Conservation (phyloP, 495 filamentous ascomycete species). For the Aspergillus conjunctus region DNA sequence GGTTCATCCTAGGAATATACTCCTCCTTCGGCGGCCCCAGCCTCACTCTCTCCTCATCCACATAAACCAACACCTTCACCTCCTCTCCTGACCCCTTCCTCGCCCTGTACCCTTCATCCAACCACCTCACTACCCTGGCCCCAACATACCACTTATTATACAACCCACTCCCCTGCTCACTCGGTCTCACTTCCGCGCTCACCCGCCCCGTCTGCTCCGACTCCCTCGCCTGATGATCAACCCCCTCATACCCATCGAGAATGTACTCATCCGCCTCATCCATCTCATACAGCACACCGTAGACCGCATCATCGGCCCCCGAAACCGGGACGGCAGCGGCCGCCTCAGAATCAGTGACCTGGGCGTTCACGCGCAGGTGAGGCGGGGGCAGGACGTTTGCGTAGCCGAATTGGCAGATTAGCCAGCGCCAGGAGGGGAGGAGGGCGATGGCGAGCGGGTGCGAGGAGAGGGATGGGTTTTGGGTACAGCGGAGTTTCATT, state of each 20-base stretch:
- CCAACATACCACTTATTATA: conserved; percentile 47
- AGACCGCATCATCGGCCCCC: conserved; percentile 45
- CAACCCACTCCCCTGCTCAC: conserved; percentile 37
- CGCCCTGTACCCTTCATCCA: conserved; percentile 29
- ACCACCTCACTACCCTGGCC: conserved; percentile 38
- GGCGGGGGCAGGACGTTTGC: conserved; percentile 62
- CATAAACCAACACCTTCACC: conserved; percentile 55
- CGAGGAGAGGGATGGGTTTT: conserved; percentile 51
- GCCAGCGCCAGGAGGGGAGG: conserved; percentile 60
- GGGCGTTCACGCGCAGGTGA: conserved; percentile 29
- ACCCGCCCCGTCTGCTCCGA: conserved; percentile 24
- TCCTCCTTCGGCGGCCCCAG: conserved; percentile 53
- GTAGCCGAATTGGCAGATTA: conserved; percentile 68
- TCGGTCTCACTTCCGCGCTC: conserved; percentile 44
- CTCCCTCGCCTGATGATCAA: conserved; percentile 28
- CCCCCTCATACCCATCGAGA: conserved; percentile 47
- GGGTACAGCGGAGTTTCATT: conserved; percentile 64
- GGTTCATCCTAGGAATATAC: conserved; percentile 70
- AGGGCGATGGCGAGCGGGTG: conserved; percentile 48
- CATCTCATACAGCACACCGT: conserved; percentile 65
- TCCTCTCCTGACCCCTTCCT: conserved; percentile 18
- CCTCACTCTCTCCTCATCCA: conserved; percentile 47
- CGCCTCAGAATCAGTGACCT: conserved; percentile 21
- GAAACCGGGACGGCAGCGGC: conserved; percentile 17
- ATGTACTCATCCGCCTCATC: conserved; percentile 37